Evolutionary conservation across 805 yeast species (phyloP), one percentile per base, ranked within the genome.

Genomic region (Ogataea ganodermae): DNA sequence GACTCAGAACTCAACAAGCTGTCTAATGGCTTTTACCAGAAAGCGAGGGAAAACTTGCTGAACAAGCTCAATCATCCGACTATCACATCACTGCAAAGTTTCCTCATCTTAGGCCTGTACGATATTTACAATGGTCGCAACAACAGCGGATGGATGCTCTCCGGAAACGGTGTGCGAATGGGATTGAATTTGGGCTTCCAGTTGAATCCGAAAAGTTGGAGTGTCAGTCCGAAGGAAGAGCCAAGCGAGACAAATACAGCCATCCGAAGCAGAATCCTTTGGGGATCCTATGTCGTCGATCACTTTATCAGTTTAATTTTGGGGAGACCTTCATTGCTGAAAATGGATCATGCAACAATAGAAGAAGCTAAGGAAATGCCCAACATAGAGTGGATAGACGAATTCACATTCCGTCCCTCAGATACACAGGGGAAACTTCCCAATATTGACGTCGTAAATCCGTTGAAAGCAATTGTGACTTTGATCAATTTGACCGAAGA

Each of bases 241-340:
- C 60, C 76, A 40, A 68, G 73, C n/a, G 71, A 74, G 26, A 71
- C 80, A 42, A 83, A 80, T 53, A 69, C 76, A 14, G 79, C 75
- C 33, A 79, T 82, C 45, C 69, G 85, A 48, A 74, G 81, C 42
- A 67, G 88, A 48, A 78, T 82, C 9, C 79, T 78, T 59, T 82
- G 88, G 88, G 87, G 87, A 3, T 75, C 82, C 42, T 82, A 76
- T 60, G 67, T 81, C 47, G 83, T 83, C 2, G 88, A 82, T 60
- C 86, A 80, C 58, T 78, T 81, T 55, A 78, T 81, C 28, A 76
- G 84, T 57, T 64, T 81, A 30, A 67, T 81, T 42, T 63, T 81
- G 39, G 88, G 88, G 3, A 65, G 86, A 43, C 84, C 85, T 0
- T 74, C 83, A 0, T 64, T 76, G 1, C 61, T 82, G 42, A 78